Base-by-base conservation (phyloP, 345 rosid species). In the Moricandia moricandioides region DNA sequence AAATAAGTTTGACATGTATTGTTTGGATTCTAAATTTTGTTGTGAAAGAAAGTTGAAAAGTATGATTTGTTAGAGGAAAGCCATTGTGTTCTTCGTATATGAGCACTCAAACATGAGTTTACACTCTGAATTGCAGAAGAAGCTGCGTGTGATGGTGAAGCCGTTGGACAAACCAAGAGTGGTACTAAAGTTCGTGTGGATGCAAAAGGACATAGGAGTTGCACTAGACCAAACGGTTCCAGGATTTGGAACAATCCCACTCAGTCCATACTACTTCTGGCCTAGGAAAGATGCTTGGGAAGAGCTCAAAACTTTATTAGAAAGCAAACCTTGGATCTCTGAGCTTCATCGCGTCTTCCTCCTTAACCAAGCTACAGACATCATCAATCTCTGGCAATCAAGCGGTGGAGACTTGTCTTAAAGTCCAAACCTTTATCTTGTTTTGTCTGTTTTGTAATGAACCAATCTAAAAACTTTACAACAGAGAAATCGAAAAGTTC, bases 201-300 rank as follows among this genome's bases (percentile, higher is more conserved):
- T 88, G 98, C 82, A 91, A 72, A 91, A 88, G 79, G 85, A 82
- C 77, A 89, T 89, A 61, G 97, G 98, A 51, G 81, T 93, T 24
- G 92, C 86, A 8, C 80, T 93, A 8, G 88, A 91, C 71, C 98
- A 93, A 31, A 78, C 78, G 81, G 71, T 91, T 65, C 91, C 93
- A 2, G 88, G 91, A 0, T 86, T 82, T 57, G 96, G 96, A 66
- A 84, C 97, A 7, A 84, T 91, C 65, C 96, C 98, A 2, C 70
- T 91, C 52, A 88, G 92, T 73, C 90, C 95, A 4, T 94, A 88
- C 85, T 87, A 87, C 84, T 91, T 94, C 74, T 94, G 97, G 97
- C 88, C 97, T 1, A 82, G 87, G 78, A 85, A 86, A 77, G 91
- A 94, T 76, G 97, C 96, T 3, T 89, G 96, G 94, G 90, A 91